Evolutionary conservation across 139 green algal species (phyloP).

Genomic region (Tetradesmus obliquus): DNA sequence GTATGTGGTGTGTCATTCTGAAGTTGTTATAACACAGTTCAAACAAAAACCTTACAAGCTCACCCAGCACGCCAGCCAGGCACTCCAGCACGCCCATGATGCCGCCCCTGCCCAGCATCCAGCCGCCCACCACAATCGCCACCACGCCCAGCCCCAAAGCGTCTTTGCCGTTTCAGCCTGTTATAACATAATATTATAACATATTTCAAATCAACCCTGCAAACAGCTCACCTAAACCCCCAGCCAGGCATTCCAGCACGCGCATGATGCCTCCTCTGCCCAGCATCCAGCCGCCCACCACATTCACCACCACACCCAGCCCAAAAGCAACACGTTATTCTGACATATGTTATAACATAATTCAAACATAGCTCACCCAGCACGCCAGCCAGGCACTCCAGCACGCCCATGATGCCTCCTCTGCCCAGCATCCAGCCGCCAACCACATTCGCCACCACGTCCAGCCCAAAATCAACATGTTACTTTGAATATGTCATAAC

Average conservation of each 20-base stretch:
- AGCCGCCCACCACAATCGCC: background rate
- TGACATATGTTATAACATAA: too few relatives aligned
- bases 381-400: conserved; percentile 36
- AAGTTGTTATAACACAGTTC: too few relatives aligned
- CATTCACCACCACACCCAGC: background rate
- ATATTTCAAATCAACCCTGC: too few relatives aligned
- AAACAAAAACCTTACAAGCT: too few relatives aligned
- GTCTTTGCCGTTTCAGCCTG: too few relatives aligned
- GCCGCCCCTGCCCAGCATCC: background rate
- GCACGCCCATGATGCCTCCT: background rate
- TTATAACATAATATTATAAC: too few relatives aligned
- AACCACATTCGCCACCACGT: background rate
- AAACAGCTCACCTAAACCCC: conserved; percentile 1
- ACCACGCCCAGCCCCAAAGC: background rate
- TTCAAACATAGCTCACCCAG: background rate
- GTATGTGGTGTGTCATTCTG: too few relatives aligned
- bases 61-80: conserved; percentile 37
- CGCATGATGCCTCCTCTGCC: background rate
- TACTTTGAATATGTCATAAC: too few relatives aligned
- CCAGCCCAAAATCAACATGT: too few relatives aligned
- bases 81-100: conserved; percentile 19
- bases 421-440: background rate
- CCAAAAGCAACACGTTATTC: background rate
- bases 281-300: conserved; percentile 3
- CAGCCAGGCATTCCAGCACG: conserved; percentile 34